phyloP scores from a whole-genome alignment of 164 flowering plant species.

The Nymphaea colorata region DNA sequence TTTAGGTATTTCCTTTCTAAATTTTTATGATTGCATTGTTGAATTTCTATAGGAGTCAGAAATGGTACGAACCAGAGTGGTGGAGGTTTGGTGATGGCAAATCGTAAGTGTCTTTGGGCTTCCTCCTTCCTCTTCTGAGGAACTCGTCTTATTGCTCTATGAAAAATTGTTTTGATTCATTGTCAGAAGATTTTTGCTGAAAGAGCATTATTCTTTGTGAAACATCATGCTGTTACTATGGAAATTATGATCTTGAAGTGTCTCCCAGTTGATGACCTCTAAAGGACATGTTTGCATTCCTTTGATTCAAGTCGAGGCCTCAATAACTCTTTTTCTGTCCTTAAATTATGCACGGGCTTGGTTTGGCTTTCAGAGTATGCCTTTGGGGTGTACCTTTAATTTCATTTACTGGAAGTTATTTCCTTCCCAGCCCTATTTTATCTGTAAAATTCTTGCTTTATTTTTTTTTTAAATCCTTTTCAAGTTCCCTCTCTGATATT shows the following conservation, averaged over 20 bases:
- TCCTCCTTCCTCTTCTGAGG: not conserved
- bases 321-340: too few species aligned
- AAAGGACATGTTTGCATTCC: not conserved
- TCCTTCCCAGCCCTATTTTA: too few species aligned
- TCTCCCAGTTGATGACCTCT: not conserved
- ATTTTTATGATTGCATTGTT: not conserved
- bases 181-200: not conserved
- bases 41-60: constrained; percentile 44
- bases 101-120: constrained; percentile 46
- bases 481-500: too few species aligned
- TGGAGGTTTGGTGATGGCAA: constrained; percentile 95
- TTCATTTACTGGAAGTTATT: too few species aligned
- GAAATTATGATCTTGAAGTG: not conserved
- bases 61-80: constrained; percentile 99
- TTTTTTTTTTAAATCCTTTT: too few species aligned
- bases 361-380: too few species aligned
- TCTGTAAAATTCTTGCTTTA: too few species aligned
- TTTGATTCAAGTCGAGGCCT: not conserved
- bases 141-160: not conserved
- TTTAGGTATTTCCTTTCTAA: not conserved
- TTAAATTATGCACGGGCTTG: too few species aligned
- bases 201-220: not conserved
- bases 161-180: not conserved
- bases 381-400: too few species aligned
- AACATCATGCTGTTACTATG: not conserved